Percentiles rank a stretch among this genome's conserved stretches.
These are phyloP conservation scores for Wickerhamiella dianesei DNA, from an alignment of 805 yeast genomes.

Conservation along the genomic window DNA sequence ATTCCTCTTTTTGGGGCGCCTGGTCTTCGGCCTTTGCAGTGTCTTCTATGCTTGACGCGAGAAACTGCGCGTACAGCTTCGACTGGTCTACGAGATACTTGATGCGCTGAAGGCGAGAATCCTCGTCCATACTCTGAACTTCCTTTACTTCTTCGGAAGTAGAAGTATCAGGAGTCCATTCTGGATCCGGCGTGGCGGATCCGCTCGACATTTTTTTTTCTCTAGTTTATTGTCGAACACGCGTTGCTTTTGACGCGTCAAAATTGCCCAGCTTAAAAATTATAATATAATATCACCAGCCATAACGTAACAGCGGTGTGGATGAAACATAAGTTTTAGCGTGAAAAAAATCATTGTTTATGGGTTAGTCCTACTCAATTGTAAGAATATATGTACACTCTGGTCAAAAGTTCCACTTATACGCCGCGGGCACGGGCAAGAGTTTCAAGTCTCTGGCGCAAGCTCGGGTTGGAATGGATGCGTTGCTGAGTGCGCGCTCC, in stretches of 20 bases:
- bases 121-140: slow-evolving; percentile 28
- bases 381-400: not conserved
- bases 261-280: not conserved
- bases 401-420: not conserved
- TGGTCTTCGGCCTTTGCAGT: slow-evolving; percentile 21
- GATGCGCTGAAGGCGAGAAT: slow-evolving; percentile 49
- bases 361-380: not conserved
- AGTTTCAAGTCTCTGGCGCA: slow-evolving; percentile 21
- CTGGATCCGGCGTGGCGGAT: not conserved
- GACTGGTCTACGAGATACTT: slow-evolving; percentile 73
- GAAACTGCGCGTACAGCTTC: slow-evolving; percentile 73
- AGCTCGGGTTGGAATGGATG: slow-evolving; percentile 31
- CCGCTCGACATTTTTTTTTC: not conserved
- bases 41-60: slow-evolving; percentile 52
- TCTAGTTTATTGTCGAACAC: not conserved
- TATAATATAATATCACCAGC: no score
- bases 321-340: no score
- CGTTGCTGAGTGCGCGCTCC: slow-evolving; percentile 83
- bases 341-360: no score
- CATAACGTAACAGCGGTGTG: no score
- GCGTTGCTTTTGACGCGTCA: no score
- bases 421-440: slow-evolving; percentile 12
- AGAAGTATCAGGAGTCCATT: not conserved
- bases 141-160: not conserved
- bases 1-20: slow-evolving; percentile 15